Base-by-base conservation (phyloP, 257 asterid genomes). In the Linaria vulgaris region DNA sequence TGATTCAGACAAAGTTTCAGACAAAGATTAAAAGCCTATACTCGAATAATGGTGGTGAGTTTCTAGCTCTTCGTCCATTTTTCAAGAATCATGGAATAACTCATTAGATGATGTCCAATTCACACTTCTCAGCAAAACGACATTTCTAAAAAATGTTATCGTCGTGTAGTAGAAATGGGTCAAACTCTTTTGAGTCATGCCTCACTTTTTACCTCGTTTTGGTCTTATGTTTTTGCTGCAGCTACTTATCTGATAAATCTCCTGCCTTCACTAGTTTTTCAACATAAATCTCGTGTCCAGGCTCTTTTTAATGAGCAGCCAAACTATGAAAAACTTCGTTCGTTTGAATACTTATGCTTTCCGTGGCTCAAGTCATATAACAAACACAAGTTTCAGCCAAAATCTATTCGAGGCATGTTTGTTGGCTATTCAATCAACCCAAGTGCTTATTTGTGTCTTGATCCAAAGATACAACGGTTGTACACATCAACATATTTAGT, bases 351-450 rank as follows among this genome's bases (percentile, higher is more conserved):
- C 56, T 23, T 66, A 6, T 66, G 64, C 11, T 41, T 13, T 46
- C 64, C 64, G 1, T 66, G 56, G 63, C 46, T 56, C 2, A 41
- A 49, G 1, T 63, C 64, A 1, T 66, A 56, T 27, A 47, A 47
- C 52, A 47, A 47, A 4, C 3, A 44, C 16, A 66, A 54, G 24
- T 1, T 55, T 1, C 31, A 55, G 1, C 23, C 64, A 5, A 23
- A 51, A 1, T n/a, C 56, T 5, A 9, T 13, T 5, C 48, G 57
- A 0, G 53, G 48, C 13, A 13, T 64, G 13, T 70, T 61, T 43
- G 11, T 52, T 1, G 49, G 61, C 9, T 45, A 44, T 9, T 25
- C 70, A 1, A 16, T 15, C 4, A 39, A 43, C 6, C 71, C 54
- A 54, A 48, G 22, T 25, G 52, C 71, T 0, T 66, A 54, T 16